A percentile compares a stretch with the other conserved stretches of the same genome.
Conservation (phyloP, 108 stramenopile species). For the Nitzschia sp. region DNA sequence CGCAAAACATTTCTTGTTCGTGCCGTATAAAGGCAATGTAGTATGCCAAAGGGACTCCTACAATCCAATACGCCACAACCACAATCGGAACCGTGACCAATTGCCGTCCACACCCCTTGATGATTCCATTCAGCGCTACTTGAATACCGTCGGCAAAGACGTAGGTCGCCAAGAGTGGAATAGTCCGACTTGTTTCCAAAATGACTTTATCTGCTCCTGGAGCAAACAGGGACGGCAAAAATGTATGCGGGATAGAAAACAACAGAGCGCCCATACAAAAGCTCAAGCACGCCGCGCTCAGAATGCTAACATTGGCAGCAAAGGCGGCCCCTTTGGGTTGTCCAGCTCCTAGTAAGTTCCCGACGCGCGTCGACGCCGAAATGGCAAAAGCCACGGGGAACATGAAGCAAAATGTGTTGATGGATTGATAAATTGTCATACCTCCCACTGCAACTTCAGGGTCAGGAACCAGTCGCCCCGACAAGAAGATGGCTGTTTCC, state of each 20-base stretch:
- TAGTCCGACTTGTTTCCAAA: constrained; percentile 40
- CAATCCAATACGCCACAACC: constrained; percentile 60
- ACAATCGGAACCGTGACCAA: constrained; percentile 52
- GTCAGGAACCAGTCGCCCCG: constrained; percentile 50
- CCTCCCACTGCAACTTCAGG: constrained; percentile 51
- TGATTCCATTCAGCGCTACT: constrained; percentile 55
- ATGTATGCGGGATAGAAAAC: constrained; percentile 43
- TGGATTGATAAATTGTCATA: constrained; percentile 75
- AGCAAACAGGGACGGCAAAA: constrained; percentile 59
- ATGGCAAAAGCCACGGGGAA: constrained; percentile 50
- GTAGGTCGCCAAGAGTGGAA: constrained; percentile 59
- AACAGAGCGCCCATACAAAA: constrained; percentile 39
- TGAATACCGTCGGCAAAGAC: constrained; percentile 76
- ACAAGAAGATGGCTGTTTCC: constrained; percentile 61
- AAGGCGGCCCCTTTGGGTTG: constrained; percentile 28
- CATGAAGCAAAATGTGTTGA: constrained; percentile 71
- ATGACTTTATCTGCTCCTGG: constrained; percentile 40
- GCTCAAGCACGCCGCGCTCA: constrained; percentile 28
- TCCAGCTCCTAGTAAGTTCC: constrained; percentile 49
- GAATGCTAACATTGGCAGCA: constrained; percentile 44
- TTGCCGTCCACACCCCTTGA: constrained; percentile 75
- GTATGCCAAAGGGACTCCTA: constrained; percentile 67
- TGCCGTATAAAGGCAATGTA: constrained; percentile 45
- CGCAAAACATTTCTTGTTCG: constrained; percentile 32
- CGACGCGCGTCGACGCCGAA: constrained; percentile 51